phyloP scores from a whole-genome alignment of 306 rosid species.

The Carpinus fangiana region DNA sequence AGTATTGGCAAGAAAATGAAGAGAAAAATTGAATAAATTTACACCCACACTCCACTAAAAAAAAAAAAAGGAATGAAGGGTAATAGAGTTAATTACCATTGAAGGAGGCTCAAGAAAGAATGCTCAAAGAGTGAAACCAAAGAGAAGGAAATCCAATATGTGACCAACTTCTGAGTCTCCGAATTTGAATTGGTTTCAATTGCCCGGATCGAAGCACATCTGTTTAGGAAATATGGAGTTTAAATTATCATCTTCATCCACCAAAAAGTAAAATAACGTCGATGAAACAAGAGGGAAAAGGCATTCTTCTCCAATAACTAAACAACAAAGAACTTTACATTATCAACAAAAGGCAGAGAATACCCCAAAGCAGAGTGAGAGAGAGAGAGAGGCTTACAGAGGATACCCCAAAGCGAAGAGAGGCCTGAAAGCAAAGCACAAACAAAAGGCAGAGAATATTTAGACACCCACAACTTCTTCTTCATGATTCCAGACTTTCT shows the following conservation, averaged over 20 bases:
- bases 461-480: neutral
- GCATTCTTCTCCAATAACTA: no score
- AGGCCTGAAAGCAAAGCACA: constrained; percentile 41
- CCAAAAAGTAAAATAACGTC: neutral
- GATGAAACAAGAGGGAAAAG: no score
- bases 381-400: constrained; percentile 40
- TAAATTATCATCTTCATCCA: neutral
- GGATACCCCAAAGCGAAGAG: constrained; percentile 59
- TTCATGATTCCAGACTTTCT: neutral
- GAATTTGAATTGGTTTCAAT: constrained; percentile 43
- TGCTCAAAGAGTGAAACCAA: constrained; percentile 47
- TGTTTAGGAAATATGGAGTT: neutral
- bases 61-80: constrained; percentile 3
- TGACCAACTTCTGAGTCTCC: constrained; percentile 45
- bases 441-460: neutral
- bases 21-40: neutral
- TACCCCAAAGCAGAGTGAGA: no score
- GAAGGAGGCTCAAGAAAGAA: constrained; percentile 38
- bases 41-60: neutral
- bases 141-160: constrained; percentile 65
- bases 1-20: neutral
- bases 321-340: neutral
- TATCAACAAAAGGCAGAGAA: neutral
- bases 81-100: constrained; percentile 34
- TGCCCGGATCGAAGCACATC: constrained; percentile 59